Conservation (phyloP, 2,329 filamentous ascomycete species). For the Hypoxylon sp. region DNA sequence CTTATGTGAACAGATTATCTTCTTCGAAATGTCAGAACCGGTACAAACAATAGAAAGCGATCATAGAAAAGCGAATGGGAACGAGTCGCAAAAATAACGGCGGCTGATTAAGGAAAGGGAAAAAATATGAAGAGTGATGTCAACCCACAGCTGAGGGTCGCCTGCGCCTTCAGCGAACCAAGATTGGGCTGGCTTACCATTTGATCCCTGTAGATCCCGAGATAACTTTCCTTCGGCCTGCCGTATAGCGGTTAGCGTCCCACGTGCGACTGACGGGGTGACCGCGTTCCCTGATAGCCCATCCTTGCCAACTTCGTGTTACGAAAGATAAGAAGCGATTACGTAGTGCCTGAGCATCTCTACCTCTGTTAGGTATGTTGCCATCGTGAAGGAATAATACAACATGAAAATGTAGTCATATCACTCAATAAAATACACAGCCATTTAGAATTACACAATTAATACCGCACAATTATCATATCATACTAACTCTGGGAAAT, state of each 20-base stretch:
- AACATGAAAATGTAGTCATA: background rate
- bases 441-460: no score
- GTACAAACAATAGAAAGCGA: constrained; percentile 1
- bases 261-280: constrained; percentile 28
- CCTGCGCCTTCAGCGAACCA: constrained; percentile 16
- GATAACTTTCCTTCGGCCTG: constrained; percentile 31
- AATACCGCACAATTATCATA: background rate
- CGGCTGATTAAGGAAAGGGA: constrained; percentile 24
- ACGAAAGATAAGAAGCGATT: constrained; percentile 31
- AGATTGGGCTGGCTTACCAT: background rate
- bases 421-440: no score
- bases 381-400: constrained; percentile 6
- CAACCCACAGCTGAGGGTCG: constrained; percentile 31
- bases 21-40: background rate
- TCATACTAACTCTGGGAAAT: background rate
- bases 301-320: constrained; percentile 22
- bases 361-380: constrained; percentile 5
- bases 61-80: constrained; percentile 12
- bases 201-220: constrained; percentile 27
- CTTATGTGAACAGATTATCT: constrained; percentile 2
- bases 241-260: constrained; percentile 29
- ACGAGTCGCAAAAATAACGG: constrained; percentile 29
- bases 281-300: constrained; percentile 16
- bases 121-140: constrained; percentile 38
- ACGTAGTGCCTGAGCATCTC: background rate